Base-by-base conservation (phyloP, 2,329 filamentous ascomycete genomes). In the Sporothrix phasma region DNA sequence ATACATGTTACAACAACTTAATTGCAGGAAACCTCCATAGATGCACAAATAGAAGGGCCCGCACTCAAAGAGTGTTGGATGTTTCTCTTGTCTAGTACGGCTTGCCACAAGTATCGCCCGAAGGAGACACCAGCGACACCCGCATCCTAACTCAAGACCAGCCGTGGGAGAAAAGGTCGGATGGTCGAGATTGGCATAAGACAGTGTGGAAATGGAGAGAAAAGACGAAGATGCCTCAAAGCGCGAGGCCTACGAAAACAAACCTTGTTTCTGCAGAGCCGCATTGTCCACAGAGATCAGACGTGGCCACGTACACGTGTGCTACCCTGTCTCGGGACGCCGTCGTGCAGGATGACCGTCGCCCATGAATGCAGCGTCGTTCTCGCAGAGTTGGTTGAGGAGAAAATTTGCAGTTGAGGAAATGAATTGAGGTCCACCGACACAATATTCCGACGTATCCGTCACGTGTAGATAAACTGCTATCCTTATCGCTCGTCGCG, bases 1-100 rank as follows among this genome's bases (percentile, higher is more conserved):
- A n/a, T 37, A 58, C 13, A 71, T 76, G 75, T 76, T 64, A 70
- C 75, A 76, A 72, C 72, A 70, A 72, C 74, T 75, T 72, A 76
- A 76, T 76, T 76, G 75, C 75, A 73, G 72, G 68, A 68, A 39
- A 43, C 70, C 73, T 72, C 73, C 71, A 75, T 64, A 69, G 58
- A 70, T 67, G 26, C 54, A 67, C 65, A 68, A 69, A 66, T 31
- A 69, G 68, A 72, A 73, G 73, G 73, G 69, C 68, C 69, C 74
- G 74, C 74, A 76, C 75, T 76, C 75, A 76, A 76, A 75, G 69
- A 76, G 72, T 70, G 72, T 71, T 76, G 74, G 64, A 34, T 64
- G 68, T 74, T 68, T 54, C 51, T 76, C 74, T 76, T 70, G 74
- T 76, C 74, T 75, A 65, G 63, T 74, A 72, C 72, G 62, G 56